Evolutionary conservation across 768 basidiomycete genomes (phyloP).

Genomic region (Pleurotus tuoliensis): DNA sequence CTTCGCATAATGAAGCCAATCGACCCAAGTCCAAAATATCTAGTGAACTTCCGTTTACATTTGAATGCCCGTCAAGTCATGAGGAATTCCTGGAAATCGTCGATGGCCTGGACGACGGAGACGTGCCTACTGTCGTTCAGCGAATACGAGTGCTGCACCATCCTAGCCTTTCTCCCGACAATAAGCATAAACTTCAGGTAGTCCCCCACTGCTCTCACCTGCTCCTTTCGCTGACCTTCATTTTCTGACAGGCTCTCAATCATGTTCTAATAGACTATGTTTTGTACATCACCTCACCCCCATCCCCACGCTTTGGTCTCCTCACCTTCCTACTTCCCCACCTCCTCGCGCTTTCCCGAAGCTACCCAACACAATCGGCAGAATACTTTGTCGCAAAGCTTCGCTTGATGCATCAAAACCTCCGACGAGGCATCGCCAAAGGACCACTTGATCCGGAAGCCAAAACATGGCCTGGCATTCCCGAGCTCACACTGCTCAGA

Average conservation of each 20-base stretch:
- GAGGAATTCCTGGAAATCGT: constrained; percentile 88
- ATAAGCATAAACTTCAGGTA: constrained; percentile 91
- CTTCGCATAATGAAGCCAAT: constrained; percentile 21
- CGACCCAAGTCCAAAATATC: constrained; percentile 25
- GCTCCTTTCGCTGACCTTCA: background rate
- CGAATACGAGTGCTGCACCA: constrained; percentile 90
- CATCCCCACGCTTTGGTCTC: constrained; percentile 54
- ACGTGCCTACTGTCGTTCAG: constrained; percentile 78
- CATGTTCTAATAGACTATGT: constrained; percentile 86
- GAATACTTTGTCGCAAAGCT: constrained; percentile 80
- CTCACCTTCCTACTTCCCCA: constrained; percentile 73
- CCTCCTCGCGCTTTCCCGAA: constrained; percentile 68
- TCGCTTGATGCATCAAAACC: constrained; percentile 89
- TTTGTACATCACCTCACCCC: constrained; percentile 66
- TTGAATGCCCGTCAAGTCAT: constrained; percentile 82
- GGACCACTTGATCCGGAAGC: constrained; percentile 58
- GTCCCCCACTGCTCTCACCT: constrained; percentile 12
- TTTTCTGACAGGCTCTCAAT: constrained; percentile 33
- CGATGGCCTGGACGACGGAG: constrained; percentile 62
- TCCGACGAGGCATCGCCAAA: constrained; percentile 73
- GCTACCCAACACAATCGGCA: constrained; percentile 80
- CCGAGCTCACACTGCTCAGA: constrained; percentile 80
- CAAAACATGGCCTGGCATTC: constrained; percentile 84
- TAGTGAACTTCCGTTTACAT: constrained; percentile 84
- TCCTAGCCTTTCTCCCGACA: constrained; percentile 86